Base-by-base conservation (phyloP, 495 filamentous ascomycete species). In the Letharia columbiana region DNA sequence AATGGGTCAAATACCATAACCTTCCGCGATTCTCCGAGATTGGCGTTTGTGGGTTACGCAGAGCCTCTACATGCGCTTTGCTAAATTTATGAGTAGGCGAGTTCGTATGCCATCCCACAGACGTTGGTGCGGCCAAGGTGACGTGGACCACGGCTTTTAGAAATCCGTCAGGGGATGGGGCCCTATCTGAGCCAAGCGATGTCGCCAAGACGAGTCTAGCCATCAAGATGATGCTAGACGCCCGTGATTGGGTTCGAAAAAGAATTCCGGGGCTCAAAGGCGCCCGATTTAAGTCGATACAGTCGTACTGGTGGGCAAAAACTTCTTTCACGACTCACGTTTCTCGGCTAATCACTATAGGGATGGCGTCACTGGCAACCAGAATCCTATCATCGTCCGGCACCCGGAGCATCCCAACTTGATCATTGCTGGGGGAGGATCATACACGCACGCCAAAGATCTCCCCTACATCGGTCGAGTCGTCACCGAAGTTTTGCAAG, bases 391-490 rank as follows among this genome's bases (percentile, higher is more conserved):
- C 23, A 61, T 61, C 9, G 20, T n/a, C 2, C 60, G 60, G 4
- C 37, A 61, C 20, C 37, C 40, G 20, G 1, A 61, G 7, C 20
- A 47, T 33, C 7, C 40, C 4, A 61, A 61, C 7, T 17, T 61
- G 35, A 3, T 49, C 3, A 31, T 62, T 10, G 41, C 41, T 49
- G 39, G 41, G 37, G 41, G 39, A 44, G 28, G 20, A 1, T 62
- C 41, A 33, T 62, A 62, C 17, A 62, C 31, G 18, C 28, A 62
- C 17, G 41, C 41, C 3, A 49, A 62, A 49, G 60, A 62, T 62
- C 60, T 62, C 10, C n/a, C 42, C 2, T 2, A 47, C 28, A 62
- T 62, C 7, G 41, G 39, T 49, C 13, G 10, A 62, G 15, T 37
- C 17, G 28, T 62, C 18, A 4, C n/a, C 28, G 41, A 62, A 2